Evolutionary conservation across 2,329 filamentous ascomycete species (phyloP), one percentile per base, ranked within the genome.

Genomic region (Xylaria hypoxylon): DNA sequence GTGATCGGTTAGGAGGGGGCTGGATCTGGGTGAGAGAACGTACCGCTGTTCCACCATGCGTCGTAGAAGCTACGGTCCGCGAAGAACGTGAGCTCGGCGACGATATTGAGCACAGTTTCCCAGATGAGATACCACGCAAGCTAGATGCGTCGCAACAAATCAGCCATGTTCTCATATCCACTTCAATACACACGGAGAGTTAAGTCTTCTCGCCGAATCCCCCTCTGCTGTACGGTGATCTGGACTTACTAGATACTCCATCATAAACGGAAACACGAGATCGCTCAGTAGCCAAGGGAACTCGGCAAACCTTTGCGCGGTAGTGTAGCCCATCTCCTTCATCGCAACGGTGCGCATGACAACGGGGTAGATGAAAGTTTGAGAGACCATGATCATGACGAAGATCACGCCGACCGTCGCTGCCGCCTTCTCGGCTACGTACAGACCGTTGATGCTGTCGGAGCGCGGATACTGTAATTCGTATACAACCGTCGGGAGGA

Each of bases 41-140:
- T 78, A 83, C 82, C 81, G 67, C 82, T 84, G 70, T 89, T 89
- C 87, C 87, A 89, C 87, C 87, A 90, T 55, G 85, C 84, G 44
- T 85, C 83, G 72, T 89, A 89, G 78, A 94, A 94, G 67, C 88
- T 90, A 52, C 92, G 87, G 76, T 94, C 92, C 4, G 92, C 91
- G 76, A 94, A 95, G 68, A 84, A 83, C 0, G 91, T 94, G 62
- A 94, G 77, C 78, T 95, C 92, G 3, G 91, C 92, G 24, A 94
- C 82, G 15, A 92, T 86, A 76, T 94, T 94, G 67, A 94, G 82
- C 40, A 90, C 86, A 2, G 87, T 88, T 77, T 91, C 89, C 92
- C 92, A 95, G 70, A 94, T 94, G 31, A 95, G 85, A 76, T 94
- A 94, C 90, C 92, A 95, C 0, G 88, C 85, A 64, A 93, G 84